These are phyloP conservation scores for Warburgia ugandensis DNA, from an alignment of 164 flowering plant genomes.

Conservation along the genomic window DNA sequence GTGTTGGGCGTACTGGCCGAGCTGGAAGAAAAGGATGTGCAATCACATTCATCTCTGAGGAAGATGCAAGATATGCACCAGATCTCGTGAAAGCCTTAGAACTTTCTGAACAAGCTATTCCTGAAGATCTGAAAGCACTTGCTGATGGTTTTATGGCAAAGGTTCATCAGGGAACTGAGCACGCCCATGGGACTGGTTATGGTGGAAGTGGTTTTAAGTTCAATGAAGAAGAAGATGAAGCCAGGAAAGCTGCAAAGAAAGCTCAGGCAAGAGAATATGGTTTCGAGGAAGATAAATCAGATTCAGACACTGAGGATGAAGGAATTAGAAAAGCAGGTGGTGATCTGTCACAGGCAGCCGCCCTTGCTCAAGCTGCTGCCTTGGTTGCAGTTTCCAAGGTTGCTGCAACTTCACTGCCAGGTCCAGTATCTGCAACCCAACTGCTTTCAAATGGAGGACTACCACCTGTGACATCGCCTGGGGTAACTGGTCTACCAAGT, in stretches of 20 bases:
- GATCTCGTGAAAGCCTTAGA: conserved; percentile 93
- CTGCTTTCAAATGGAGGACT: conserved; percentile 40
- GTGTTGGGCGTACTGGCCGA: conserved; percentile 92
- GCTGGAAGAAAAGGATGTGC: conserved; percentile 93
- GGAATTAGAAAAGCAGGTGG: conserved; percentile 79
- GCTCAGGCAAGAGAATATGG: conserved; percentile 98
- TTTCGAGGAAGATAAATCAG: conserved; percentile 91
- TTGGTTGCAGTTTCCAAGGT: conserved; percentile 62
- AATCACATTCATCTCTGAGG: conserved; percentile 85
- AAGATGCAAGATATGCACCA: conserved; percentile 80
- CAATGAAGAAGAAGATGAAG: conserved; percentile 95
- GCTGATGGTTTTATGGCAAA: conserved; percentile 87
- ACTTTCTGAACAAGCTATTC: conserved; percentile 86
- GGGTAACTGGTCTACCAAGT: conserved; percentile 30
- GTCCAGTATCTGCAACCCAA: conserved; percentile 29
- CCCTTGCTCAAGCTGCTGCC: conserved; percentile 62
- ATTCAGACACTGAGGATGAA: conserved; percentile 88
- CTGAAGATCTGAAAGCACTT: conserved; percentile 77
- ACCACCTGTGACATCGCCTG: conserved; percentile 34
- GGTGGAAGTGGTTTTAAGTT: conserved; percentile 97
- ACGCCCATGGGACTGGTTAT: conserved; percentile 94
- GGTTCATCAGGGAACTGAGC: conserved; percentile 86
- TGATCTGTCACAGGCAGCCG: conserved; percentile 65
- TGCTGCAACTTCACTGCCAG: conserved; percentile 22
- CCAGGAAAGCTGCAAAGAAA: conserved; percentile 87